A percentile compares a stretch with the other conserved stretches of the same genome.
Evolutionary conservation across 805 yeast species (phyloP).

Genomic region (Yamadazyma philogaea): DNA sequence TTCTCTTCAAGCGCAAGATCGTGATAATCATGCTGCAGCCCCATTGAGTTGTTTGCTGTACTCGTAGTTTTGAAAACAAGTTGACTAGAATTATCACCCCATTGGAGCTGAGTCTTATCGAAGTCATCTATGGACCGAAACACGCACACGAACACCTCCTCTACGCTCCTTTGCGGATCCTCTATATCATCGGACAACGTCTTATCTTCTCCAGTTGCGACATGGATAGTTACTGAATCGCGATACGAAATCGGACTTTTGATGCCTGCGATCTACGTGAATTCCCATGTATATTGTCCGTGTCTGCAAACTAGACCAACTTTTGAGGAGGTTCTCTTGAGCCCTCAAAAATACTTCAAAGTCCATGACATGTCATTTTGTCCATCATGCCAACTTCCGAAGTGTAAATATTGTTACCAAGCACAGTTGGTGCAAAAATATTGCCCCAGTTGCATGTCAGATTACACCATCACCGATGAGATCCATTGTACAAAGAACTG

Average conservation of each 20-base stretch:
- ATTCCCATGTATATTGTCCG: constrained; percentile 21
- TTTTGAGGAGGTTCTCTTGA: neutral
- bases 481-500: constrained; percentile 35
- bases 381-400: constrained; percentile 32
- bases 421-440: constrained; percentile 27
- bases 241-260: neutral
- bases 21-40: too few relatives aligned
- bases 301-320: neutral
- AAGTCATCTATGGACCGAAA: too few relatives aligned
- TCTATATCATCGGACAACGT: too few relatives aligned
- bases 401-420: constrained; percentile 26
- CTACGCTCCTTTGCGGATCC: too few relatives aligned
- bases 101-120: too few relatives aligned
- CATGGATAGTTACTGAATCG: too few relatives aligned
- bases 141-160: too few relatives aligned
- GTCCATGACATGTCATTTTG: constrained; percentile 30
- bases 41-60: too few relatives aligned
- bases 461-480: constrained; percentile 24
- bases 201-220: too few relatives aligned
- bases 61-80: too few relatives aligned
- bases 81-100: too few relatives aligned
- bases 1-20: too few relatives aligned
- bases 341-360: constrained; percentile 1
- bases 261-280: constrained; percentile 25
- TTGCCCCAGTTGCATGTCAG: constrained; percentile 37